phyloP scores from a whole-genome alignment of 1,139 yeast species.

The Ogataea hybrid region DNA sequence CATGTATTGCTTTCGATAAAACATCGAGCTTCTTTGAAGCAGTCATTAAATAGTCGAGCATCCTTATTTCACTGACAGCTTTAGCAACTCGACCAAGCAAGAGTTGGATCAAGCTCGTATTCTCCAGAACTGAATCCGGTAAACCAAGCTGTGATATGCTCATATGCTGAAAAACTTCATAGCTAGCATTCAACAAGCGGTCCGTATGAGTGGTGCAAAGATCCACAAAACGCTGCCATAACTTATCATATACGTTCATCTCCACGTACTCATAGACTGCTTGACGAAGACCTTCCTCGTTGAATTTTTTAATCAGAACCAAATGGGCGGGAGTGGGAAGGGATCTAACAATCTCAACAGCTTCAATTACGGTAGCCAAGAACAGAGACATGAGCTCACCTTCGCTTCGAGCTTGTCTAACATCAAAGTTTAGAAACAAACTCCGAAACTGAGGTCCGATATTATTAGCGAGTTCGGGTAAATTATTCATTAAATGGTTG shows the following conservation, averaged over 20 bases:
- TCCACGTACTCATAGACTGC: too few species aligned
- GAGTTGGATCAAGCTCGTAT: not conserved
- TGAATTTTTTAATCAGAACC: too few species aligned
- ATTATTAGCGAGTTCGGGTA: too few species aligned
- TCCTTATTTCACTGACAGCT: conserved; percentile 57
- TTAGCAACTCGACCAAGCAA: conserved; percentile 38
- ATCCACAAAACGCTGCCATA: conserved; percentile 52
- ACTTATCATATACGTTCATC: too few species aligned
- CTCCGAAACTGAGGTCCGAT: too few species aligned
- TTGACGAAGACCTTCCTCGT: too few species aligned
- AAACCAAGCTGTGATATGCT: conserved; percentile 73
- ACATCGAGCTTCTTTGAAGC: conserved; percentile 54
- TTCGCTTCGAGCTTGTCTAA: too few species aligned
- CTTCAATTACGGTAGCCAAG: too few species aligned
- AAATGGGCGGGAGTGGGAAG: too few species aligned
- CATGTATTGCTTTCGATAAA: conserved; percentile 29
- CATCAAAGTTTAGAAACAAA: too few species aligned
- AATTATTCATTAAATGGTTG: conserved; percentile 43
- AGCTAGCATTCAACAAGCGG: conserved; percentile 35
- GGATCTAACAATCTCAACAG: too few species aligned
- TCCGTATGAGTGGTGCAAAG: conserved; percentile 33
- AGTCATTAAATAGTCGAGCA: conserved; percentile 47
- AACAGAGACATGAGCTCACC: too few species aligned
- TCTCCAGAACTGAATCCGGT: conserved; percentile 28
- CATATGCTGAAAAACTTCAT: conserved; percentile 46